Conservation (phyloP, 2,329 filamentous ascomycete genomes). For the Ceratocystiopsis sp. region DNA sequence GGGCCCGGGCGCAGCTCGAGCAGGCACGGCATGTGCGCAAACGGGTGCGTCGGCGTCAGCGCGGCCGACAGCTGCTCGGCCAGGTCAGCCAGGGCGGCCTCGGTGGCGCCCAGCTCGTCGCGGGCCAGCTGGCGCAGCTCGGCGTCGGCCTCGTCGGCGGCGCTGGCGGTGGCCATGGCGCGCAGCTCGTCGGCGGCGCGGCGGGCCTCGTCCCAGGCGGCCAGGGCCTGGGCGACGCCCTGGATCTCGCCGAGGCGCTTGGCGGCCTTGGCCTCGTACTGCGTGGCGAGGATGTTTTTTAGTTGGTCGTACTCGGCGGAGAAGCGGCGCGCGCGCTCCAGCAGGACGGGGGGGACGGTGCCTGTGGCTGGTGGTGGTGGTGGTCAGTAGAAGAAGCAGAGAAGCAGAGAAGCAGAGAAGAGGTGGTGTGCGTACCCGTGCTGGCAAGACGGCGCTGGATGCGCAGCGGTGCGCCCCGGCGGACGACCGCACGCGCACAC, state of each 20-base stretch:
- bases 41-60: conserved; percentile 76
- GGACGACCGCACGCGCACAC: conserved; percentile 22
- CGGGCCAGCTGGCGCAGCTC: conserved; percentile 64
- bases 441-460: conserved; percentile 16
- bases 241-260: conserved; percentile 45
- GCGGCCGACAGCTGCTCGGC: conserved; percentile 54
- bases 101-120: conserved; percentile 63
- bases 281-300: conserved; percentile 28
- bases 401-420: not conserved
- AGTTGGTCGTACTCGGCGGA: conserved; percentile 40
- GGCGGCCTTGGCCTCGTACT: conserved; percentile 39
- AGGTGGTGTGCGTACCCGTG: conserved; percentile 19
- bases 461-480: too few species aligned
- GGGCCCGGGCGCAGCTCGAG: conserved; percentile 85
- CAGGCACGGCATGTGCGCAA: conserved; percentile 76
- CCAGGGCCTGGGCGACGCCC: conserved; percentile 37
- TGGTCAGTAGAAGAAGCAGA: conserved; percentile 2
- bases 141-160: conserved; percentile 29
- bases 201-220: conserved; percentile 38
- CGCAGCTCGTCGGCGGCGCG: conserved; percentile 36
- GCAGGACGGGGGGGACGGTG: conserved; percentile 33
- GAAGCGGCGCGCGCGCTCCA: conserved; percentile 41
- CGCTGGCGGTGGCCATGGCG: conserved; percentile 28
- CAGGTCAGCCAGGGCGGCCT: conserved; percentile 42
- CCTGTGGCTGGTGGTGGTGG: conserved; percentile 1